phyloP scores from a whole-genome alignment of 257 asterid species.

The Haberlea rhodopensis region DNA sequence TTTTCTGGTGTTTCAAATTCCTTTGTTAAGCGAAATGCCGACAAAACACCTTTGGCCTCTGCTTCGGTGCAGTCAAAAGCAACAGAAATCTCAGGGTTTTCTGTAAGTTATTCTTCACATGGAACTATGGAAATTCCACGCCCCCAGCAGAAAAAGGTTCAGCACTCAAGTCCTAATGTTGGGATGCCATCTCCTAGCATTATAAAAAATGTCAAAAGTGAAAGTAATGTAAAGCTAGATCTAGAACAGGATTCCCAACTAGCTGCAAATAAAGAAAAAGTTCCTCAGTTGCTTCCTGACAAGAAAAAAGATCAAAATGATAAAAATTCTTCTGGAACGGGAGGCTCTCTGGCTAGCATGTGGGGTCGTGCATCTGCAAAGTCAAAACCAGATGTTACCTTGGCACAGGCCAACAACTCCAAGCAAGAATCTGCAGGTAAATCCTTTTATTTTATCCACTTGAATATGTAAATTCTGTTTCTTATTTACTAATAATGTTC shows the following conservation, averaged over 20 bases:
- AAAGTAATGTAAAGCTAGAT: slow-evolving; percentile 35
- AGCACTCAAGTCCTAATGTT: slow-evolving; percentile 39
- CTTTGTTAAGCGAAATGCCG: slow-evolving; percentile 56
- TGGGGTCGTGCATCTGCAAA: slow-evolving; percentile 86
- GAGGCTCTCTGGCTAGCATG: slow-evolving; percentile 77
- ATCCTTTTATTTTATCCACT: slow-evolving; percentile 27
- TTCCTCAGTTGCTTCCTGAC: slow-evolving; percentile 41
- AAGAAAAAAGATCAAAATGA: slow-evolving; percentile 52
- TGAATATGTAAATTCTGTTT: slow-evolving; percentile 9
- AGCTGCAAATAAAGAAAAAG: slow-evolving; percentile 50
- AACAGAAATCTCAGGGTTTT: slow-evolving; percentile 41
- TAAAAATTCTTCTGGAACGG: slow-evolving; percentile 58
- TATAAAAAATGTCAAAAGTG: slow-evolving; percentile 46
- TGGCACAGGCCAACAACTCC: slow-evolving; percentile 36
- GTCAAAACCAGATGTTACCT: slow-evolving; percentile 46
- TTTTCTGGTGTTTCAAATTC: slow-evolving; percentile 83
- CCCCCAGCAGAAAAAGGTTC: slow-evolving; percentile 45
- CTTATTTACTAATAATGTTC: not conserved
- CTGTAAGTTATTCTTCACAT: slow-evolving; percentile 34
- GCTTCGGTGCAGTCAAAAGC: slow-evolving; percentile 43
- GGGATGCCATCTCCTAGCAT: slow-evolving; percentile 34
- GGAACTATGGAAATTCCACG: slow-evolving; percentile 34
- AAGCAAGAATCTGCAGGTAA: slow-evolving; percentile 58
- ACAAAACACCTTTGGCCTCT: slow-evolving; percentile 37
- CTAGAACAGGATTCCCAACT: slow-evolving; percentile 37